Conservation (phyloP, 2,329 filamentous ascomycete genomes). For the Nemania sp. region DNA sequence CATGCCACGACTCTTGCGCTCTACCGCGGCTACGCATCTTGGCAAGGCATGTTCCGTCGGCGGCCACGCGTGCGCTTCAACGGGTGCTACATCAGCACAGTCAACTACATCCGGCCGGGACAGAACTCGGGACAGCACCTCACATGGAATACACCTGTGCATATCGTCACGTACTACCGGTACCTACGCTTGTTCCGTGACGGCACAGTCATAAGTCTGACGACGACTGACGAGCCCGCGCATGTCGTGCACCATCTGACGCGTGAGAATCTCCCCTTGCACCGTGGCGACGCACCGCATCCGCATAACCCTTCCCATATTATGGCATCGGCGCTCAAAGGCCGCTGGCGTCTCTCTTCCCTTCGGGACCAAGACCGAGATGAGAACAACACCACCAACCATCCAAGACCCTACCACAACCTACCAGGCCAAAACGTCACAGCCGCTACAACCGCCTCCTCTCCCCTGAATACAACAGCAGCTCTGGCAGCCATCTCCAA, state of each 20-base stretch:
- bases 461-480: neutral
- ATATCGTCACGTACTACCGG: constrained; percentile 97
- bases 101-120: constrained; percentile 90
- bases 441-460: neutral
- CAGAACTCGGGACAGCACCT: constrained; percentile 70
- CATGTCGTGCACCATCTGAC: constrained; percentile 86
- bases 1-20: constrained; percentile 48
- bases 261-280: constrained; percentile 65
- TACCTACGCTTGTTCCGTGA: constrained; percentile 95
- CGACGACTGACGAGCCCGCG: constrained; percentile 80
- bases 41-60: constrained; percentile 74
- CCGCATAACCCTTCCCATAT: constrained; percentile 51
- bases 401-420: neutral
- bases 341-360: constrained; percentile 55
- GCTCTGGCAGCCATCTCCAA: constrained; percentile 39
- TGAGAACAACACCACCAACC: constrained; percentile 26
- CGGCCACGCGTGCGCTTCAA: constrained; percentile 91
- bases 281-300: constrained; percentile 41
- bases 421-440: neutral
- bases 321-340: constrained; percentile 70
- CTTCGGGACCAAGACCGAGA: constrained; percentile 38
- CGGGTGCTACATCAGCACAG: constrained; percentile 93
- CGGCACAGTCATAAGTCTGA: constrained; percentile 78
- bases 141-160: constrained; percentile 81
- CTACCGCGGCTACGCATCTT: constrained; percentile 55